phyloP scores from a whole-genome alignment of 345 rosid genomes.

The Raphanus sativus region DNA sequence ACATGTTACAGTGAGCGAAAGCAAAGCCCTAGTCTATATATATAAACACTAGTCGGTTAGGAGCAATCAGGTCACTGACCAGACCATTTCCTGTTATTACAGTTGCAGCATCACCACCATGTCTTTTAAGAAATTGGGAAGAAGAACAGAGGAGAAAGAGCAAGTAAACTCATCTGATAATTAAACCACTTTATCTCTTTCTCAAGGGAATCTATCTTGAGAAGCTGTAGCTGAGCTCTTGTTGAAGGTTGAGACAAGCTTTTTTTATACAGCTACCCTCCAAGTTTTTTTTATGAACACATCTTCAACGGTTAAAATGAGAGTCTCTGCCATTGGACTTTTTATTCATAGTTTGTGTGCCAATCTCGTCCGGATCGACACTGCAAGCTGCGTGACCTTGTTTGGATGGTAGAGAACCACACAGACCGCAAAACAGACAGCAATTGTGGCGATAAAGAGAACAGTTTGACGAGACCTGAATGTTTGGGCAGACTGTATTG shows the following conservation, averaged over 20 bases:
- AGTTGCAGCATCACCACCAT: conserved; percentile 7
- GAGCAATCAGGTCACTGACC: conserved; percentile 5
- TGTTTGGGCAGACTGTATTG: conserved; percentile 30
- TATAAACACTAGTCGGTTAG: conserved; percentile 6
- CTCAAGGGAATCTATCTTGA: conserved; percentile 14
- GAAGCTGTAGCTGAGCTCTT: conserved; percentile 21
- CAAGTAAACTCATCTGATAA: conserved; percentile 12
- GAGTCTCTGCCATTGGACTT: neutral
- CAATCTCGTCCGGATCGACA: conserved; percentile 62
- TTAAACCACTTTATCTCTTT: conserved; percentile 18
- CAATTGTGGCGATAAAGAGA: conserved; percentile 43
- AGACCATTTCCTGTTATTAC: conserved; percentile 31
- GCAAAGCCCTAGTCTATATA: conserved; percentile 21
- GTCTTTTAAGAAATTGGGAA: conserved; percentile 19
- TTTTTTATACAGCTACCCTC: conserved; percentile 6
- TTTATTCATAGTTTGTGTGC: conserved; percentile 21
- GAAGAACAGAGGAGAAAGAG: conserved; percentile 21
- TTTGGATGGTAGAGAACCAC: conserved; percentile 69
- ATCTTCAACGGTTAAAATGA: neutral
- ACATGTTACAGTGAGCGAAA: conserved; percentile 20
- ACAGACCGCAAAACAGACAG: conserved; percentile 71
- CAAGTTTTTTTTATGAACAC: conserved; percentile 11
- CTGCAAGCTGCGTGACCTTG: conserved; percentile 66
- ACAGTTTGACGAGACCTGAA: conserved; percentile 49
- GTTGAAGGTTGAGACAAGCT: conserved; percentile 12